Conservation (phyloP, 441 rosid genomes). For the Pelargonium fulgidum region DNA sequence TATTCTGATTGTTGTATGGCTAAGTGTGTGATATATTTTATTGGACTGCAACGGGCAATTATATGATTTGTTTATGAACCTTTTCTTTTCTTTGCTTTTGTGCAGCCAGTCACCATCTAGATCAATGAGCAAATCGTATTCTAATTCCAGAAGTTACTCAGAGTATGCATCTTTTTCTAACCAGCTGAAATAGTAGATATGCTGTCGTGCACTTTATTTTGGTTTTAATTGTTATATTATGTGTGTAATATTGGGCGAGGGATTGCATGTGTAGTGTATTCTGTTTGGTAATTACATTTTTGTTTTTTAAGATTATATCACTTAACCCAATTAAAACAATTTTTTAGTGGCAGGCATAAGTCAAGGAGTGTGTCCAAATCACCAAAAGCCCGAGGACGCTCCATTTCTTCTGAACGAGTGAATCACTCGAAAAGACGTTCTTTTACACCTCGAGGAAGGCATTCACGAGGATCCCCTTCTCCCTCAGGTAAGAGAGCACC, state of each 20-base stretch:
- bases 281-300: background rate
- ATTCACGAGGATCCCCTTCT: constrained; percentile 25
- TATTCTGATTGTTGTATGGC: constrained; percentile 12
- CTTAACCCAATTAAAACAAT: constrained; percentile 9
- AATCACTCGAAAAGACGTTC: constrained; percentile 34
- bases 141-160: constrained; percentile 58
- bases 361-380: constrained; percentile 75
- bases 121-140: constrained; percentile 46
- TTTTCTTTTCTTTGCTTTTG: background rate
- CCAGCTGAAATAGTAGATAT: background rate
- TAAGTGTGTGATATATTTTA: background rate
- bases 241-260: background rate
- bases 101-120: constrained; percentile 45
- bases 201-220: constrained; percentile 3
- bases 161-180: constrained; percentile 31
- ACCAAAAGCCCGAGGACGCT: constrained; percentile 29
- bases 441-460: constrained; percentile 34
- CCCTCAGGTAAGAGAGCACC: constrained; percentile 6
- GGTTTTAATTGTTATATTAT: constrained; percentile 1
- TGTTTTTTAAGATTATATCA: background rate
- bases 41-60: background rate
- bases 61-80: background rate
- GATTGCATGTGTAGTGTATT: background rate
- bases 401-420: constrained; percentile 34
- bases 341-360: constrained; percentile 35